Percentiles rank a stretch among this genome's conserved stretches.
phyloP scores from a whole-genome alignment of 768 basidiomycete genomes.

The Megacollybia marginata region DNA sequence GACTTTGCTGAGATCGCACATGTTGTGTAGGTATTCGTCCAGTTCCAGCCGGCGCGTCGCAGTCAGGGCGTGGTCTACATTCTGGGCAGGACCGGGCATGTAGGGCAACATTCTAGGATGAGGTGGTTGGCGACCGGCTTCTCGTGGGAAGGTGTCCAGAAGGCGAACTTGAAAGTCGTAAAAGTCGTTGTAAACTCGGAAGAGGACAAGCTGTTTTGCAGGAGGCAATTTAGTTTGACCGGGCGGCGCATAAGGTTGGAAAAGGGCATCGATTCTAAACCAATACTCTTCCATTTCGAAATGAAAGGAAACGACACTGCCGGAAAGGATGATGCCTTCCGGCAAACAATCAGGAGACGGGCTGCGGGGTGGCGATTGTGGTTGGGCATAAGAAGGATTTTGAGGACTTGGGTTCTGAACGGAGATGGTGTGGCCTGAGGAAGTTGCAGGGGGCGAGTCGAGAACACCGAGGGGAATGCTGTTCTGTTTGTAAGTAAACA shows the following conservation, averaged over 20 bases:
- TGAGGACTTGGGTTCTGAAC: slow-evolving; percentile 22
- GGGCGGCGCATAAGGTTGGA: slow-evolving; percentile 69
- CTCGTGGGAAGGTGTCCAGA: slow-evolving; percentile 79
- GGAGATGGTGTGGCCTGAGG: slow-evolving; percentile 8
- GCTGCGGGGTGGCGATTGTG: slow-evolving; percentile 24
- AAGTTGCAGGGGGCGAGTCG: slow-evolving; percentile 41
- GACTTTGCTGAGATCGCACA: slow-evolving; percentile 62
- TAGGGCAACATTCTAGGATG: slow-evolving; percentile 79
- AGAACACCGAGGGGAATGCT: slow-evolving; percentile 92
- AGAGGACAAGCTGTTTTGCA: slow-evolving; percentile 77
- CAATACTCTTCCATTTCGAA: slow-evolving; percentile 94
- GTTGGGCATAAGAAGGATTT: slow-evolving; percentile 12
- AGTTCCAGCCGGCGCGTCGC: slow-evolving; percentile 75
- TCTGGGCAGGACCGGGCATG: slow-evolving; percentile 91
- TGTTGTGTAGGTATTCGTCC: slow-evolving; percentile 77
- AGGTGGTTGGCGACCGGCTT: slow-evolving; percentile 74
- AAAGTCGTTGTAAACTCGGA: slow-evolving; percentile 96
- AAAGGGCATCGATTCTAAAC: slow-evolving; percentile 91
- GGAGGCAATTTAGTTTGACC: slow-evolving; percentile 51
- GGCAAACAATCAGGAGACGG: slow-evolving; percentile 48
- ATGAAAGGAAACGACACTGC: slow-evolving; percentile 94
- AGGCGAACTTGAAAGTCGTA: slow-evolving; percentile 94
- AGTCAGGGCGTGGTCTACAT: slow-evolving; percentile 81
- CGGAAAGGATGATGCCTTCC: slow-evolving; percentile 78
- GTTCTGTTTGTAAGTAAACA: slow-evolving; percentile 92